These are phyloP conservation scores for Nicotiana attenuata DNA, from an alignment of 257 asterid species.

Conservation along the genomic window DNA sequence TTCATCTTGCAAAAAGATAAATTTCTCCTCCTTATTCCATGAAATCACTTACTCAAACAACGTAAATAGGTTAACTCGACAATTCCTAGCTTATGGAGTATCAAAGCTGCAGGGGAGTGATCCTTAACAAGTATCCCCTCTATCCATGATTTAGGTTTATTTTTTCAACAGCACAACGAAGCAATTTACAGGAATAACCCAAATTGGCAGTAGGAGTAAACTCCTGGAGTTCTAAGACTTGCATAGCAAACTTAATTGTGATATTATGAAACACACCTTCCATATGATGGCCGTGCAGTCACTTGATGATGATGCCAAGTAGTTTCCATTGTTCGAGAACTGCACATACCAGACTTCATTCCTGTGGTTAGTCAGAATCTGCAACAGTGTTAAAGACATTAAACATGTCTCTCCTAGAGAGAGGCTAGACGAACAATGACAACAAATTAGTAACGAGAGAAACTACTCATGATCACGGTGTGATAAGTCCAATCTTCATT, in stretches of 20 bases:
- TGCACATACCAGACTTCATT: slow-evolving; percentile 96
- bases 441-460: background rate
- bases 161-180: background rate
- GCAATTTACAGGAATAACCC: background rate
- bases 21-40: background rate
- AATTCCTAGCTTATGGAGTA: background rate
- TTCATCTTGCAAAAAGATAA: background rate
- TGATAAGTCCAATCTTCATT: slow-evolving; percentile 1
- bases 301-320: slow-evolving; percentile 79
- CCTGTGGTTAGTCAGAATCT: slow-evolving; percentile 64
- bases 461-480: background rate
- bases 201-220: background rate
- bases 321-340: slow-evolving; percentile 73
- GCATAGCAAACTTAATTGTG: background rate
- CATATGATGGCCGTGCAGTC: slow-evolving; percentile 87
- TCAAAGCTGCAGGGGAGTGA: background rate
- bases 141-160: background rate
- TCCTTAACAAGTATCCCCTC: background rate
- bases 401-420: background rate
- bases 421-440: background rate
- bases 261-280: slow-evolving; percentile 46
- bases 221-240: background rate
- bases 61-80: background rate
- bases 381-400: slow-evolving; percentile 25
- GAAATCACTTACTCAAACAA: background rate